Evolutionary conservation across 441 rosid species (phyloP).

Genomic region (Hura crepitans): DNA sequence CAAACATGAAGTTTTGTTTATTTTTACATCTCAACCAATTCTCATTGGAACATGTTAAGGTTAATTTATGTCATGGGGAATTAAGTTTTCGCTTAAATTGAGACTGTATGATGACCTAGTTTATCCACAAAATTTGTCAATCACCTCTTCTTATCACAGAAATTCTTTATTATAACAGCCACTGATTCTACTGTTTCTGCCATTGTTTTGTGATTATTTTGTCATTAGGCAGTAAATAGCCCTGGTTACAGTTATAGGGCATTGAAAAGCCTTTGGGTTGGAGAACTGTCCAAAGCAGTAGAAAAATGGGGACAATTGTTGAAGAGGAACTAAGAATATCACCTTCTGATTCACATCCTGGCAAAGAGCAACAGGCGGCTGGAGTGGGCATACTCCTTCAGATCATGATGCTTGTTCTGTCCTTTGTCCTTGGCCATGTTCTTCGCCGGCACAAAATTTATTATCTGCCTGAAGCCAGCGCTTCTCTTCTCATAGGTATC

Average conservation of each 20-base stretch:
- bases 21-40: not conserved
- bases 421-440: conserved; percentile 93
- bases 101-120: not conserved
- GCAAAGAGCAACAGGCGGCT: conserved; percentile 92
- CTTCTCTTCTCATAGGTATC: conserved; percentile 88
- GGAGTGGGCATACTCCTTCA: conserved; percentile 98
- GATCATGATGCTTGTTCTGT: conserved; percentile 99
- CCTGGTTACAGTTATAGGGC: not conserved
- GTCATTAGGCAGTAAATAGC: not conserved
- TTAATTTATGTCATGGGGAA: not conserved
- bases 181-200: not conserved
- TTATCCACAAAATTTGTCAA: not conserved
- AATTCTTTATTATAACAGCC: not conserved
- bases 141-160: not conserved
- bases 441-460: conserved; percentile 95
- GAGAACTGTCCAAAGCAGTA: not conserved
- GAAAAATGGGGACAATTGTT: conserved; percentile 6
- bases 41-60: not conserved
- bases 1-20: too few species aligned
- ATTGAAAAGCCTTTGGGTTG: not conserved
- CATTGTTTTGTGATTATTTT: not conserved
- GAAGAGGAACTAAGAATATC: conserved; percentile 41
- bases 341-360: conserved; percentile 51
- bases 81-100: not conserved
- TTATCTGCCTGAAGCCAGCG: conserved; percentile 97